Conservation (phyloP, 345 rosid genomes). For the Gossypium raimondii region DNA sequence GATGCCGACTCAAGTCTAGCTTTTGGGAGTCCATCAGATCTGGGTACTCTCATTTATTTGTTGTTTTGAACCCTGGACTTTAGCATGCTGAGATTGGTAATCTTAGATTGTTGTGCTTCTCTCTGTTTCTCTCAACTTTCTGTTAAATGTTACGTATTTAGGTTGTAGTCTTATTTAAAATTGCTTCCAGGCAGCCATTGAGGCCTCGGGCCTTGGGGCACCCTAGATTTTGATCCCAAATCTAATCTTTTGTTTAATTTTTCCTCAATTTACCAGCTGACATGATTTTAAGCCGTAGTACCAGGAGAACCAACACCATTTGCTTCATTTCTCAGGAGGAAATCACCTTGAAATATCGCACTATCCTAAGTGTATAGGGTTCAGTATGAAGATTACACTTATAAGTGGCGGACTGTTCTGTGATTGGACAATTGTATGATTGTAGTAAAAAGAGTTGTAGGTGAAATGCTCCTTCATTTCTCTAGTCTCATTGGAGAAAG, state of each 20-base stretch:
- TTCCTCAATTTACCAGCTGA: not conserved
- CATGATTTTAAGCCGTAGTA: not conserved
- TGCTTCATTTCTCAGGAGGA: conserved; percentile 2
- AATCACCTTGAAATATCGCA: not conserved
- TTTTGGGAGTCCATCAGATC: conserved; percentile 84
- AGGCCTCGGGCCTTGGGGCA: not conserved
- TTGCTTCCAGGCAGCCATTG: not conserved
- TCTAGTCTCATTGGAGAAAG: not conserved
- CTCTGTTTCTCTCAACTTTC: not conserved
- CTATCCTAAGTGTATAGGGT: not conserved
- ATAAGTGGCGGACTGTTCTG: not conserved
- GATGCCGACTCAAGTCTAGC: conserved; percentile 48
- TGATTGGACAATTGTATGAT: not conserved
- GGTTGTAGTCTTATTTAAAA: not conserved
- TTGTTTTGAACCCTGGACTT: not conserved
- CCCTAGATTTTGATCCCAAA: not conserved
- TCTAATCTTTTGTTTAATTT: not conserved
- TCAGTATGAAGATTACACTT: not conserved
- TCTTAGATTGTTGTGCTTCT: not conserved
- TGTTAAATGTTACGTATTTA: not conserved
- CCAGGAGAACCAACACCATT: not conserved
- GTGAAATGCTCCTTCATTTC: not conserved
- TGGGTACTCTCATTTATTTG: conserved; percentile 41
- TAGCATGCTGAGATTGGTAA: not conserved
- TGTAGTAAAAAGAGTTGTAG: not conserved